Evolutionary conservation across 495 filamentous ascomycete genomes (phyloP).

Genomic region (Rhypophila decipiens): DNA sequence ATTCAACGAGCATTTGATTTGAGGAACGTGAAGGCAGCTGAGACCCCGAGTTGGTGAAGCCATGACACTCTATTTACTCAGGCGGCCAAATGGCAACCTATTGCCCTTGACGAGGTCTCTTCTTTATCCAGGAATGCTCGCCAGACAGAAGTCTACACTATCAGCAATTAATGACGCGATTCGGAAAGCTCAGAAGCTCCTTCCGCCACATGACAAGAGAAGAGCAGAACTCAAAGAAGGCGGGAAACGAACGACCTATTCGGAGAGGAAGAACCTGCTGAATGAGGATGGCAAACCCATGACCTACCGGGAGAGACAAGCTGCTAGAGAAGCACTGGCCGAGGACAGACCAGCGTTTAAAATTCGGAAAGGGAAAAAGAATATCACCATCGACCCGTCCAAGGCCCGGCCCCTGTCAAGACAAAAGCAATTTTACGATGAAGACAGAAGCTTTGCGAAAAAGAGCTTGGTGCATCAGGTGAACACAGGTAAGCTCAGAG

Average conservation of each 20-base stretch:
- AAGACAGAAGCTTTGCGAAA: slow-evolving; percentile 34
- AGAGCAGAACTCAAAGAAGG: background rate
- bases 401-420: slow-evolving; percentile 28
- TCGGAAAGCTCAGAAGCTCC: slow-evolving; percentile 18
- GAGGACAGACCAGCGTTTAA: slow-evolving; percentile 22
- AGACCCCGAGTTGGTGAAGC: too few relatives aligned
- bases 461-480: slow-evolving; percentile 39
- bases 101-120: too few relatives aligned
- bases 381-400: slow-evolving; percentile 29
- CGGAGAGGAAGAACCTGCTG: too few relatives aligned
- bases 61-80: too few relatives aligned
- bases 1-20: too few relatives aligned
- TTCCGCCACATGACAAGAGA: too few relatives aligned
- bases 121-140: too few relatives aligned
- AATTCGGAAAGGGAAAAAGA: slow-evolving; percentile 41
- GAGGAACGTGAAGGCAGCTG: too few relatives aligned
- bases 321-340: slow-evolving; percentile 12
- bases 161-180: slow-evolving; percentile 26
- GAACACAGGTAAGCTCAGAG: slow-evolving; percentile 20
- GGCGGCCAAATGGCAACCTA: too few relatives aligned
- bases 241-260: background rate
- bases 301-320: slow-evolving; percentile 22
- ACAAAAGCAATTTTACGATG: slow-evolving; percentile 37
- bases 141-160: slow-evolving; percentile 11
- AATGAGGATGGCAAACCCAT: slow-evolving; percentile 5